Evolutionary conservation across 192 early-diverging fungal genomes (phyloP).

Genomic region (Chytriomyces confervae): DNA sequence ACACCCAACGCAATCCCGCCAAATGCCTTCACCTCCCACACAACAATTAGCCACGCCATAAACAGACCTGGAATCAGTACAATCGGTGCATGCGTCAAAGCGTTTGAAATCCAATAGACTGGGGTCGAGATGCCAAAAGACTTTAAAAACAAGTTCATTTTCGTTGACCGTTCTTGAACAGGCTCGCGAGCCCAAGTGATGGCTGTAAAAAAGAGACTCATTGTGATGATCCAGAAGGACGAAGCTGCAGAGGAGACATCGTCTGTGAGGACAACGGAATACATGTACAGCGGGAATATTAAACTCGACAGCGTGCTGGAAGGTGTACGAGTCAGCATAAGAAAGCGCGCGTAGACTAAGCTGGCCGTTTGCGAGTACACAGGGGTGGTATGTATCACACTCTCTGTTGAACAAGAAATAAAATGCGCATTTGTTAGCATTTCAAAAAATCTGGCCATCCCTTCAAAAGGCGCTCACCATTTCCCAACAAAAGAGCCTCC

Average conservation of each 20-base stretch:
- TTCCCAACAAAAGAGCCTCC: slow-evolving; percentile 23
- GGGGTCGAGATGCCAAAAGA: neutral
- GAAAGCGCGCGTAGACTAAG: slow-evolving; percentile 9
- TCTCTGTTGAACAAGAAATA: neutral
- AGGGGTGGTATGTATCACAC: slow-evolving; percentile 2
- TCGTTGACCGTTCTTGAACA: slow-evolving; percentile 12
- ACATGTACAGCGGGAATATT: slow-evolving; percentile 29
- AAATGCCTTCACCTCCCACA: no score
- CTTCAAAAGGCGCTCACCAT: neutral
- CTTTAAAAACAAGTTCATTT: slow-evolving; percentile 29
- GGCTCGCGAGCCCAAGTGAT: slow-evolving; percentile 24
- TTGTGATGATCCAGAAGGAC: slow-evolving; percentile 35
- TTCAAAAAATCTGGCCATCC: neutral
- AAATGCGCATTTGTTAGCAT: neutral
- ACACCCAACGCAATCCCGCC: no score
- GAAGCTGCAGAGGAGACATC: slow-evolving; percentile 19
- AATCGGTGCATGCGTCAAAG: no score
- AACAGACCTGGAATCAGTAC: no score
- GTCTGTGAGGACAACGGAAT: slow-evolving; percentile 10
- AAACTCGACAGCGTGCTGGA: slow-evolving; percentile 18
- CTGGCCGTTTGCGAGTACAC: slow-evolving; percentile 11
- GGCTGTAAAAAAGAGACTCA: slow-evolving; percentile 25
- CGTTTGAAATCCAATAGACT: no score
- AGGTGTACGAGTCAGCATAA: slow-evolving; percentile 22
- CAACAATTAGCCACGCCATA: no score